These are phyloP conservation scores for Purpureocillium takamizusanense DNA, from an alignment of 2,329 filamentous ascomycete genomes.

Conservation along the genomic window DNA sequence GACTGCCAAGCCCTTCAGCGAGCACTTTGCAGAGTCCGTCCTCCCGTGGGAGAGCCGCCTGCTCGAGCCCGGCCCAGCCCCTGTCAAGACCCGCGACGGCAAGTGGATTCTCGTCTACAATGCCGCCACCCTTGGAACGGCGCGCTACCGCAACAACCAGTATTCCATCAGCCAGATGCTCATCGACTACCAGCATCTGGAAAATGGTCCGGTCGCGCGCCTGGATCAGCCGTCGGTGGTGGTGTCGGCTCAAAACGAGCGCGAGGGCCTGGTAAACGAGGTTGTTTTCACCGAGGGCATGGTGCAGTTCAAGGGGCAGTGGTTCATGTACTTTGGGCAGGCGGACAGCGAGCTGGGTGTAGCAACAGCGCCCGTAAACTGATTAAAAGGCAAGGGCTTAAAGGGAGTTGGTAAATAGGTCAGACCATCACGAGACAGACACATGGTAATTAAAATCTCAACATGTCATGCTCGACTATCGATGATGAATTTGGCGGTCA, in stretches of 20 bases:
- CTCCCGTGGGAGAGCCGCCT: background rate
- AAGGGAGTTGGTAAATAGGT: no score
- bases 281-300: background rate
- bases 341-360: no score
- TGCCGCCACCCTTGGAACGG: background rate
- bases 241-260: background rate
- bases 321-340: background rate
- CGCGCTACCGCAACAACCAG: background rate
- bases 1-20: background rate
- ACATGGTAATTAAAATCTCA: no score
- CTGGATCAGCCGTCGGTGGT: background rate
- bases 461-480: no score
- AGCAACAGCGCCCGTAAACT: no score
- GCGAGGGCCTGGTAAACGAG: background rate
- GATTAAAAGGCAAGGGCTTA: no score
- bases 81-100: background rate
- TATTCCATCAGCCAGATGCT: conserved; percentile 1
- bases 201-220: background rate
- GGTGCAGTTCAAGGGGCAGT: background rate
- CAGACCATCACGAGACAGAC: no score
- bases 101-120: conserved; percentile 1
- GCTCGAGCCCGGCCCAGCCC: background rate
- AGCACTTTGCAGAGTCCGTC: background rate
- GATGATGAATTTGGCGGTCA: no score
- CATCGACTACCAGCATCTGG: background rate